These are phyloP conservation scores for Coccinonectria pachysandricola DNA, from an alignment of 2,329 filamentous ascomycete species.

Conservation along the genomic window DNA sequence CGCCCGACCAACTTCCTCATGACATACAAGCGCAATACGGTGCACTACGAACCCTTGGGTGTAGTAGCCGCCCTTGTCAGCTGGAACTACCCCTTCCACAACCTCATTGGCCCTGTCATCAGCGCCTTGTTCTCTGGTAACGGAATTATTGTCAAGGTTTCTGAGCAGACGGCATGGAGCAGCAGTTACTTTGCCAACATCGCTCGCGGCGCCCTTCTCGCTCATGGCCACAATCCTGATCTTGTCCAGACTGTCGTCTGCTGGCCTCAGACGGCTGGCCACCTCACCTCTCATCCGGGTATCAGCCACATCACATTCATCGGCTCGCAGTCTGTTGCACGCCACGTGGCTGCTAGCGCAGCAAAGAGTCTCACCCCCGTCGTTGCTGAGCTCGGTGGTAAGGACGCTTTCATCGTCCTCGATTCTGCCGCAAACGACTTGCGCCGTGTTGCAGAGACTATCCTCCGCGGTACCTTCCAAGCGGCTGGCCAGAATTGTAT, in stretches of 20 bases:
- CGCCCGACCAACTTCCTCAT: constrained; percentile 87
- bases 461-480: constrained; percentile 90
- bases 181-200: constrained; percentile 72
- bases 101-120: constrained; percentile 83
- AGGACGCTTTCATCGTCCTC: constrained; percentile 83
- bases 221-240: constrained; percentile 71
- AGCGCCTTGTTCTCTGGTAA: constrained; percentile 87
- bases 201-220: constrained; percentile 65
- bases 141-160: constrained; percentile 84
- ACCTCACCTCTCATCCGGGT: constrained; percentile 74
- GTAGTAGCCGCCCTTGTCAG: constrained; percentile 88
- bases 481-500: constrained; percentile 96
- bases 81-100: constrained; percentile 98
- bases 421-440: constrained; percentile 63
- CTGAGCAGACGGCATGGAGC: constrained; percentile 93
- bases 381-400: constrained; percentile 85
- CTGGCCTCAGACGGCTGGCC: constrained; percentile 72
- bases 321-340: constrained; percentile 76
- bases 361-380: constrained; percentile 80
- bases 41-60: constrained; percentile 83
- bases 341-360: constrained; percentile 77
- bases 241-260: constrained; percentile 79
- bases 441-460: constrained; percentile 63
- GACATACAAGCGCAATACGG: constrained; percentile 88
- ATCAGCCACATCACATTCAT: constrained; percentile 94